Conservation (phyloP, 2,329 filamentous ascomycete genomes). For the Sordariomycetes sp. region DNA sequence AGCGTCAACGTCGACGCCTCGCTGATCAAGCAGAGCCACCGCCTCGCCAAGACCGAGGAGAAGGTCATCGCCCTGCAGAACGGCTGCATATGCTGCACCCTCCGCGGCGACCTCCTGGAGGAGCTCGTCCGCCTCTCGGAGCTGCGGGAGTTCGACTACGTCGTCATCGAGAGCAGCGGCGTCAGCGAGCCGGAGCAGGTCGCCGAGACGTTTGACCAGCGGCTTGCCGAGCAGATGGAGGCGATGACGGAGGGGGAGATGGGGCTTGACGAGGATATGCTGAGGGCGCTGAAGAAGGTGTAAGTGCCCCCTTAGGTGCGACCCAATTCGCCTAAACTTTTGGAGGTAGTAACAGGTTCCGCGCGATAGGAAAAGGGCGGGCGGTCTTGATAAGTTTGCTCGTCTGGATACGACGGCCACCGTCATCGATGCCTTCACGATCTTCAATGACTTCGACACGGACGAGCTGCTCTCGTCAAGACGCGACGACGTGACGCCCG, state of each 20-base stretch:
- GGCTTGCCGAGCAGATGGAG: conserved; percentile 36
- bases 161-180: conserved; percentile 51
- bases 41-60: conserved; percentile 47
- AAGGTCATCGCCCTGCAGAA: conserved; percentile 61
- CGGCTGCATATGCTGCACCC: conserved; percentile 67
- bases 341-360: background rate
- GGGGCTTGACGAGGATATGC: conserved; percentile 21
- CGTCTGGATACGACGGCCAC: conserved; percentile 62
- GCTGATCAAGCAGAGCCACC: conserved; percentile 44
- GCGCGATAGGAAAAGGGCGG: conserved; percentile 33
- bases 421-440: conserved; percentile 62
- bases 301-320: conserved; percentile 9
- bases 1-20: conserved; percentile 57
- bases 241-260: conserved; percentile 18
- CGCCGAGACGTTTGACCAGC: conserved; percentile 59
- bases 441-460: conserved; percentile 63
- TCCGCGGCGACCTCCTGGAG: conserved; percentile 59
- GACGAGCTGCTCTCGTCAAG: conserved; percentile 55
- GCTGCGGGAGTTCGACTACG: conserved; percentile 47
- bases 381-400: conserved; percentile 56
- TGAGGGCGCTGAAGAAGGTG: conserved; percentile 24
- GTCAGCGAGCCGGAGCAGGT: conserved; percentile 67
- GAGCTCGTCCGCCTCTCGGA: conserved; percentile 55
- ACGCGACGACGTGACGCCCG: conserved; percentile 48
- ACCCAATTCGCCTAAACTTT: background rate